Conservation (phyloP, 495 filamentous ascomycete species). For the Echria macrotheca region DNA sequence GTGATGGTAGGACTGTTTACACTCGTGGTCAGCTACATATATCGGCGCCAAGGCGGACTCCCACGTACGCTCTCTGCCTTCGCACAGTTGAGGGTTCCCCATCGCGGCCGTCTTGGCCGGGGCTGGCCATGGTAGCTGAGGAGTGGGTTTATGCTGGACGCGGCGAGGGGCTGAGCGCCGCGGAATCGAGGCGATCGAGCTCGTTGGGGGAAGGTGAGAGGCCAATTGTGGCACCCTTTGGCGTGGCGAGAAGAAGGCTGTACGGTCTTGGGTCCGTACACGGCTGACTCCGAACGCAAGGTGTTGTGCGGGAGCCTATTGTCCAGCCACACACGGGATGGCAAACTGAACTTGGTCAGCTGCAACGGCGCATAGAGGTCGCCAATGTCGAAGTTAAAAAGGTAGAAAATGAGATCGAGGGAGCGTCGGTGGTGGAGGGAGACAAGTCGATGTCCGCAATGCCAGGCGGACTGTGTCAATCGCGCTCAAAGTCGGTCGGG, state of each 20-base stretch:
- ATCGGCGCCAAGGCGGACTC: background rate
- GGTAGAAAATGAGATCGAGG: too few species aligned
- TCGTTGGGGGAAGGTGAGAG: background rate
- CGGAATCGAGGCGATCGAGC: conserved; percentile 6
- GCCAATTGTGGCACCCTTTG: conserved; percentile 12
- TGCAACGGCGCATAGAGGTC: too few species aligned
- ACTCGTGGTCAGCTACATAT: conserved; percentile 14
- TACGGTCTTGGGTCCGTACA: too few species aligned
- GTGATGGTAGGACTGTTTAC: conserved; percentile 59
- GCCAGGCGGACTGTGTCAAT: too few species aligned
- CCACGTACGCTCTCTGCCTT: conserved; percentile 27
- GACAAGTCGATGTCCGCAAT: too few species aligned
- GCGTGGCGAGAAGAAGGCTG: background rate
- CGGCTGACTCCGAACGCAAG: too few species aligned
- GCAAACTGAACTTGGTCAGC: too few species aligned
- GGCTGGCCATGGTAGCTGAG: conserved; percentile 24
- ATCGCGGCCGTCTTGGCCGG: conserved; percentile 14
- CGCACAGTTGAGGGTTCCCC: conserved; percentile 17
- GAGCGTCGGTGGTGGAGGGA: too few species aligned
- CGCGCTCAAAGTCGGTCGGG: too few species aligned
- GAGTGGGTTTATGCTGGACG: conserved; percentile 16
- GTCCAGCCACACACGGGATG: too few species aligned
- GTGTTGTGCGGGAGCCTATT: too few species aligned
- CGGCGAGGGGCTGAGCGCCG: conserved; percentile 15
- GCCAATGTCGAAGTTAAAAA: too few species aligned